Percentiles rank a stretch among this genome's conserved stretches.
Conservation (phyloP, 2,329 filamentous ascomycete species). For the Ceratocystiopsis minuta region DNA sequence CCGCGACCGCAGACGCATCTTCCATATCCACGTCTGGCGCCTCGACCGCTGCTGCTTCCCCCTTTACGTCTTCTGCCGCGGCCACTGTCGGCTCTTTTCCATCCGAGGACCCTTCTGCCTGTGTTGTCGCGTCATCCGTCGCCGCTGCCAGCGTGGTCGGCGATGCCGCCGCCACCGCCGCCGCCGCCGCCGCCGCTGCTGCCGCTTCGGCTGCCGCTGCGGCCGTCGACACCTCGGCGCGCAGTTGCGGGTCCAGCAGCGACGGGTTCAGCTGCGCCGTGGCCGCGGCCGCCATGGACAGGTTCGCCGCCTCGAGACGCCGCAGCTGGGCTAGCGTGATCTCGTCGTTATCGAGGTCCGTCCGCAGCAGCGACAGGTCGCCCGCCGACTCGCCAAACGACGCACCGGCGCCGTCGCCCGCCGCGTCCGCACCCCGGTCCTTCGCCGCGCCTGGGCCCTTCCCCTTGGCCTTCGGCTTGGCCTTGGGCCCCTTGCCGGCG, state of each 20-base stretch:
- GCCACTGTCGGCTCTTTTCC: no score
- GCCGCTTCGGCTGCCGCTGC: slow-evolving; percentile 1
- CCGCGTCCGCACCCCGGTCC: no score
- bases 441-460: background rate
- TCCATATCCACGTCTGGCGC: no score
- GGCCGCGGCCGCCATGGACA: slow-evolving; percentile 38
- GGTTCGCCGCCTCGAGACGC: slow-evolving; percentile 29
- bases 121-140: no score
- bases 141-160: background rate
- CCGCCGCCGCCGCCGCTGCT: background rate
- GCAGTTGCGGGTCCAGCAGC: slow-evolving; percentile 31
- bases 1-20: no score
- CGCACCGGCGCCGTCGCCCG: slow-evolving; percentile 2
- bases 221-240: slow-evolving; percentile 11
- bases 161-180: background rate
- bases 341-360: background rate
- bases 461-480: background rate
- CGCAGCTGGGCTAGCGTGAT: slow-evolving; percentile 26
- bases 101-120: no score
- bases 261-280: slow-evolving; percentile 35
- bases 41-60: no score
- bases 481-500: background rate
- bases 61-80: no score
- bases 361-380: no score
- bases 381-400: no score